These are phyloP conservation scores for Capsicum pubescens DNA, from an alignment of 257 asterid genomes.

Conservation along the genomic window DNA sequence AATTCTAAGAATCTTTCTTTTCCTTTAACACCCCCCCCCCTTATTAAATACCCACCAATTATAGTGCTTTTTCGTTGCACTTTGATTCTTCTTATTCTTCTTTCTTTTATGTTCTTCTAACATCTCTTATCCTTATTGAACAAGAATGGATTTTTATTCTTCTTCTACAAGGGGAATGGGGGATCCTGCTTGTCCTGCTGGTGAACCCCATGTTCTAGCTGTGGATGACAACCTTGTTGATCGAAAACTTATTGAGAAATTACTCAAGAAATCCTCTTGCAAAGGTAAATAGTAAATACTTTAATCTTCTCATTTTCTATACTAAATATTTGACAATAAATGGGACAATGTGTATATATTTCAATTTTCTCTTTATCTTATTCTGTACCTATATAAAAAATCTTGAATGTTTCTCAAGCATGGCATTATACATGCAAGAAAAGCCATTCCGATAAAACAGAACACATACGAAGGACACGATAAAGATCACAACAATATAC, in stretches of 20 bases:
- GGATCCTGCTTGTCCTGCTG: slow-evolving; percentile 18
- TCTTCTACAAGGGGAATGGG: background rate
- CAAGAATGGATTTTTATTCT: slow-evolving; percentile 37
- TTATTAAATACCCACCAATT: slow-evolving; percentile 41
- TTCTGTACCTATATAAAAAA: background rate
- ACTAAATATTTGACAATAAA: background rate
- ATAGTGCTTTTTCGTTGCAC: background rate
- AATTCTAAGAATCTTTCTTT: background rate
- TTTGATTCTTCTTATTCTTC: slow-evolving; percentile 16
- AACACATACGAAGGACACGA: background rate
- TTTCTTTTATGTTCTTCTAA: background rate
- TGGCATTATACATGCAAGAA: background rate
- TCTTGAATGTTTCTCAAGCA: slow-evolving; percentile 15
- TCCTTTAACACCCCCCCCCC: background rate
- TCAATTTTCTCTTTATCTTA: background rate
- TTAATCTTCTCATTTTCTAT: background rate
- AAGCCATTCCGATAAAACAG: background rate
- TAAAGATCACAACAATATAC: no score
- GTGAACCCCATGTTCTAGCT: slow-evolving; percentile 65
- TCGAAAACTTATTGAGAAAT: slow-evolving; percentile 59
- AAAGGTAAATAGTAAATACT: slow-evolving; percentile 52
- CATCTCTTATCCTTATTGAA: background rate
- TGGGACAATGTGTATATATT: background rate
- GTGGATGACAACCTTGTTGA: slow-evolving; percentile 69
- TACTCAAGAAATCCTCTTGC: slow-evolving; percentile 69